Evolutionary conservation across 345 rosid species (phyloP), one percentile per base, ranked within the genome.

Genomic region (Citrus trifoliata): DNA sequence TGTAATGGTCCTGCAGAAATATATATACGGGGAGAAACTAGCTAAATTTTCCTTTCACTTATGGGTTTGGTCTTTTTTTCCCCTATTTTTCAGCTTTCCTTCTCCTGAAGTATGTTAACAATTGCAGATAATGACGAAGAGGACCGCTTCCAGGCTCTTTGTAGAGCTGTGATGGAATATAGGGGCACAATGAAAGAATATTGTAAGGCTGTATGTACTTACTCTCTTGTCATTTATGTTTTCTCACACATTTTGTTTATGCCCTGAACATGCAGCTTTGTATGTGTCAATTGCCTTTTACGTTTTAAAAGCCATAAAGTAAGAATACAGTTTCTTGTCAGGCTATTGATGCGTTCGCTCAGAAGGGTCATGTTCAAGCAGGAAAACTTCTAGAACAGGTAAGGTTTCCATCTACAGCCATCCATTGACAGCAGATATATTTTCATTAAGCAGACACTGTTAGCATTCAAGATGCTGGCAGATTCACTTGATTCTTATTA

Each of bases 351-450:
- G 86, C 94, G 67, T 85, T 88, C 73, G 76, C 76, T 0, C 82
- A 78, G 18, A 89, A 83, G 59, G 88, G 89, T 46, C 59, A 51
- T 38, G 88, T 33, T 69, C 83, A 48, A 68, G 88, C 91, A n/a
- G 71, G 76, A 83, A 87, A 83, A 80, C 84, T 86, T 30, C 78
- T 88, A 33, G 85, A 87, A 53, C 5, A 85, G 88, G 94, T 89
- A 68, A 67, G 55, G 51, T 38, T 75, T 77, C 64, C 42, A 27
- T 64, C 74, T 67, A 35, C 38, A 1, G 8, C 38, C n/a, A 14
- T 71, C 61, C 18, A 56, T 73, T 37, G 13, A 73, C 35, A 32
- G 27, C 22, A 51, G 60, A 24, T 37, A 7, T 0, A 12, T 40
- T 42, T 16, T 58, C 48, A 10, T 35, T 53, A 0, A 18, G 51